Evolutionary conservation across 2,329 filamentous ascomycete species (phyloP), one percentile per base, ranked within the genome.

Genomic region (Tolypocladium paradoxum): DNA sequence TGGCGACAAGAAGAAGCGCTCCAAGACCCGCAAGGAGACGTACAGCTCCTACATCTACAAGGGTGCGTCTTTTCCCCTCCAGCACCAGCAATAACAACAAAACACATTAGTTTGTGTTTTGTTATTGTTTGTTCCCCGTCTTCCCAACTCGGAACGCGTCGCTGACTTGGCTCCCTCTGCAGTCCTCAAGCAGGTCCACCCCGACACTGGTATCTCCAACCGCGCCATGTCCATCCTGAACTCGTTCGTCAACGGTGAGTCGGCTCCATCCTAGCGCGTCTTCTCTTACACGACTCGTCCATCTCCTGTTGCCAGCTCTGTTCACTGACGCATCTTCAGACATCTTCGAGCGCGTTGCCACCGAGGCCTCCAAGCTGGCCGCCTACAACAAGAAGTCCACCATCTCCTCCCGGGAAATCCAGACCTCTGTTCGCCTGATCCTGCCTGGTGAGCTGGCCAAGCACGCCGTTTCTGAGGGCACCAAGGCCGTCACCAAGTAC

Each of bases 371-470:
- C 72, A 99, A 99, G 87, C 87, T 99, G 57, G 93, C 93, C 64
- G 93, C 93, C 60, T 99, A 99, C 83, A 99, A 99, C 87, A 99
- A 97, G 88, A 99, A 99, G 84, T 97, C 92, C 50, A 99, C 93
- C 72, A 99, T 99, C 77, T 97, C 92, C 52, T 97, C 93, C 63
- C 88, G 93, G 70, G 93, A 99, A 79, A 99, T 99, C 71, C 93
- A 99, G 83, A 99, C 93, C 65, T 96, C 93, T 64, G 93, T 99
- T 65, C 88, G 93, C 63, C 85, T 99, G 58, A 99, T 99, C 76
- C 87, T 99, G 52, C 93, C 93, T 48, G 93, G 93, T 78, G 93
- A 99, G 79, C 84, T 99, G 65, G 93, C 93, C 74, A 99, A 99
- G 87, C 93, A 99, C 78, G 93, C 93, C 64, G 93, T 99, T 49